These are phyloP conservation scores for Ormosia emarginata DNA, from an alignment of 306 rosid genomes.

Conservation along the genomic window DNA sequence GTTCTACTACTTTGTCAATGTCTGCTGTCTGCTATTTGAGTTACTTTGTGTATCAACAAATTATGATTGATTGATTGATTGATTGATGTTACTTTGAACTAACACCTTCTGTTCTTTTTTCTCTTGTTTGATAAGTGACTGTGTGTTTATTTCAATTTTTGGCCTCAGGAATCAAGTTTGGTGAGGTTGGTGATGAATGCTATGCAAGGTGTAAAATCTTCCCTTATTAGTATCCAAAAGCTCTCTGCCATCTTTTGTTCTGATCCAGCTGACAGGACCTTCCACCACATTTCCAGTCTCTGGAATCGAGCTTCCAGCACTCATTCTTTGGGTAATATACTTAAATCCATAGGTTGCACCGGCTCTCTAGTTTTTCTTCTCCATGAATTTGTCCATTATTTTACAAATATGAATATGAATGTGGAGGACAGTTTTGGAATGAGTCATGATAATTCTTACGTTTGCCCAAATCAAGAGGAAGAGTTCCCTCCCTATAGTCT, in stretches of 20 bases:
- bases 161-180: constrained; percentile 70
- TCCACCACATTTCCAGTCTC: constrained; percentile 57
- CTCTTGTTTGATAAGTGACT: neutral
- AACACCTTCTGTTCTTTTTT: neutral
- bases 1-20: neutral
- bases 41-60: neutral
- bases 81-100: neutral
- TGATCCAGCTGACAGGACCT: constrained; percentile 68
- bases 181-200: constrained; percentile 77
- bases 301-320: constrained; percentile 83
- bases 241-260: constrained; percentile 54
- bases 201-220: constrained; percentile 66
- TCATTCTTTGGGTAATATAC: constrained; percentile 67
- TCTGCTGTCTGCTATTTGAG: neutral
- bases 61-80: neutral
- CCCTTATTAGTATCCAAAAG: constrained; percentile 60
- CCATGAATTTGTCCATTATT: constrained; percentile 53
- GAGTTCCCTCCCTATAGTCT: constrained; percentile 47
- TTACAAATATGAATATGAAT: constrained; percentile 27
- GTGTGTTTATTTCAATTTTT: neutral
- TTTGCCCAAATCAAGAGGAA: constrained; percentile 16
- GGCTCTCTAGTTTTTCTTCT: constrained; percentile 73
- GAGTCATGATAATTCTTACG: constrained; percentile 7
- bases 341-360: constrained; percentile 57
- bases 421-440: constrained; percentile 7